A percentile compares a stretch with the other conserved stretches of the same genome.
Evolutionary conservation across 768 basidiomycete species (phyloP).

Genomic region (Boletus vermiculosoides): DNA sequence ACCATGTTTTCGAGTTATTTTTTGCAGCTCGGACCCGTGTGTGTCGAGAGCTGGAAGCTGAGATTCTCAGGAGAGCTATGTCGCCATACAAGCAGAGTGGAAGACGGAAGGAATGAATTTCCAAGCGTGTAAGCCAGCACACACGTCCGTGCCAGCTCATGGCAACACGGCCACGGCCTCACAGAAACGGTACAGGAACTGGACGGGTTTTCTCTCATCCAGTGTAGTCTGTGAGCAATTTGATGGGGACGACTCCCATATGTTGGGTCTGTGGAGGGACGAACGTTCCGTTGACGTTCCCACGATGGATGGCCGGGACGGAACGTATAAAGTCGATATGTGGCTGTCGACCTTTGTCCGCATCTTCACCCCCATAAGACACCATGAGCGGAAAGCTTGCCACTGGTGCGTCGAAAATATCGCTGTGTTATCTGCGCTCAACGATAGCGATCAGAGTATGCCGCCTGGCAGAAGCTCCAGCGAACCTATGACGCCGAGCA

Average conservation of each 20-base stretch:
- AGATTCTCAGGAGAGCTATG: slow-evolving; percentile 1
- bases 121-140: slow-evolving; percentile 11
- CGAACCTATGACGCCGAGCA: slow-evolving; percentile 71
- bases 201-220: slow-evolving; percentile 21
- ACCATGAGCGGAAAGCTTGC: slow-evolving; percentile 65
- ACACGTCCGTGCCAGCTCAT: slow-evolving; percentile 5
- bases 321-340: slow-evolving; percentile 15
- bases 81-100: not conserved
- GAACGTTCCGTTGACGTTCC: slow-evolving; percentile 12
- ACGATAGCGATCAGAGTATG: slow-evolving; percentile 59
- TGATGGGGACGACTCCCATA: not conserved
- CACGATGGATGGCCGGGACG: slow-evolving; percentile 18
- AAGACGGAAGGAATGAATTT: not conserved
- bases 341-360: not conserved
- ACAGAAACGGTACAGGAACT: not conserved
- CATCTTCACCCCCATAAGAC: slow-evolving; percentile 1
- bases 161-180: slow-evolving; percentile 6
- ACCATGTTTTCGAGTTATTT: not conserved
- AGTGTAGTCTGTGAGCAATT: slow-evolving; percentile 7
- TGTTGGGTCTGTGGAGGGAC: not conserved
- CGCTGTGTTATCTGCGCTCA: not conserved
- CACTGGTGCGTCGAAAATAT: slow-evolving; percentile 41
- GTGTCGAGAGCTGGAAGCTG: not conserved
- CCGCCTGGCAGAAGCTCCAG: slow-evolving; percentile 90
- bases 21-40: not conserved